Evolutionary conservation across 1,284 basidiomycete species (phyloP), one percentile per base, ranked within the genome.

Genomic region (Microbotryum lychnidis-dioicae): DNA sequence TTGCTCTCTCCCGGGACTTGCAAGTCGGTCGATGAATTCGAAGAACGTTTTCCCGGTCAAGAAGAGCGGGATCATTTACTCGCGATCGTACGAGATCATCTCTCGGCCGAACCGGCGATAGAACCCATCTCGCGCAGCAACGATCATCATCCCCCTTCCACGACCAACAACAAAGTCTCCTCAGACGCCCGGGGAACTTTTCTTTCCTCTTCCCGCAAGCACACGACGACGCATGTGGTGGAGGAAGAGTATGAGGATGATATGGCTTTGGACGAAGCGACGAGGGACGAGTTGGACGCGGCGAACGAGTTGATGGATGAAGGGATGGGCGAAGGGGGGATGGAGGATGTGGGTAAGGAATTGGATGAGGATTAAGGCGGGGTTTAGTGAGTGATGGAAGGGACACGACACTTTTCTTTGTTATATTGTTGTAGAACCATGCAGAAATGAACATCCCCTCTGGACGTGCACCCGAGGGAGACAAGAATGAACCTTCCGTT

Each of bases 21-120:
- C 4, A 69, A 94, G 91, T 86, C 93, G 56, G 83, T 97, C 18
- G 91, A 96, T 75, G 91, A 94, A 74, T 77, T 91, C 2, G 89
- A 91, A 74, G 86, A 87, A 65, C 82, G 91, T 48, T 81, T 93
- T 7, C 68, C 73, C 7, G 23, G 20, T 31, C 82, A 83, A 0
- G 81, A 84, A 25, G 78, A 80, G 46, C 87, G 92, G 77, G 81
- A 87, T 20, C 81, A 84, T 21, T 83, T 96, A 10, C 78, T 90
- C 4, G 68, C 72, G 3, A 73, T 80, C 29, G 84, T 94, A 29
- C 74, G 75, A 2, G 23, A 54, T 4, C 65, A 66, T 55, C 61
- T 69, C 27, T 44, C 54, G 12, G 52, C 52, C 18, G 55, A 55
- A 16, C 33, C 25, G 3, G 25, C 37, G 18, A 27, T 29, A 16